phyloP scores from a whole-genome alignment of 2,329 filamentous ascomycete species.

The Penicillium sp. region DNA sequence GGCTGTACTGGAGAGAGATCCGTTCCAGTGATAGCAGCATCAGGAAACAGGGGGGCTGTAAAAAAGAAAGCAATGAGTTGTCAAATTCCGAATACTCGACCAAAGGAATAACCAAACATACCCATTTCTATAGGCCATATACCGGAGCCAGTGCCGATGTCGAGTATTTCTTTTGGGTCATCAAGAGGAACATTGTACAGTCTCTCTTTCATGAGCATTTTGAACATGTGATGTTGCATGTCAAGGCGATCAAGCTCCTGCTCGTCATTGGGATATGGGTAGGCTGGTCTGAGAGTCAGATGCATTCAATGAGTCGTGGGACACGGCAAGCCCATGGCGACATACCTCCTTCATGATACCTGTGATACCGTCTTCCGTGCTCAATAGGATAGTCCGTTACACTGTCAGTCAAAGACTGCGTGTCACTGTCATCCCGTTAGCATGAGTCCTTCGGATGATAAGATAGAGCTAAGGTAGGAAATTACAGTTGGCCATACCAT shows the following conservation, averaged over 20 bases:
- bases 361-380: slow-evolving; percentile 43
- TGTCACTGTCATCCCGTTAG: slow-evolving; percentile 31
- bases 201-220: slow-evolving; percentile 42
- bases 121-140: slow-evolving; percentile 67
- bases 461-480: background rate
- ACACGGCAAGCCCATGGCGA: background rate
- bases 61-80: slow-evolving; percentile 11
- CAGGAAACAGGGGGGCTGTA: slow-evolving; percentile 47
- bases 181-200: slow-evolving; percentile 47
- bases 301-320: background rate
- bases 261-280: slow-evolving; percentile 50
- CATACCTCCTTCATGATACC: slow-evolving; percentile 43
- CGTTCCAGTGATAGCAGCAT: slow-evolving; percentile 56
- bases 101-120: slow-evolving; percentile 13
- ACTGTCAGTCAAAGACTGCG: slow-evolving; percentile 41
- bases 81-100: background rate
- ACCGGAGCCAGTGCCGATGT: slow-evolving; percentile 58
- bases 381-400: slow-evolving; percentile 42
- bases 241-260: slow-evolving; percentile 53
- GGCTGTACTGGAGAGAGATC: slow-evolving; percentile 66
- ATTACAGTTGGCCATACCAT: slow-evolving; percentile 16
- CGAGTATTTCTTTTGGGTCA: slow-evolving; percentile 48
- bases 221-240: slow-evolving; percentile 52
- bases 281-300: slow-evolving; percentile 29
- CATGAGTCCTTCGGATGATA: background rate